Conservation (phyloP, 192 early-diverging fungal species). For the Neocallimastix lanati region DNA sequence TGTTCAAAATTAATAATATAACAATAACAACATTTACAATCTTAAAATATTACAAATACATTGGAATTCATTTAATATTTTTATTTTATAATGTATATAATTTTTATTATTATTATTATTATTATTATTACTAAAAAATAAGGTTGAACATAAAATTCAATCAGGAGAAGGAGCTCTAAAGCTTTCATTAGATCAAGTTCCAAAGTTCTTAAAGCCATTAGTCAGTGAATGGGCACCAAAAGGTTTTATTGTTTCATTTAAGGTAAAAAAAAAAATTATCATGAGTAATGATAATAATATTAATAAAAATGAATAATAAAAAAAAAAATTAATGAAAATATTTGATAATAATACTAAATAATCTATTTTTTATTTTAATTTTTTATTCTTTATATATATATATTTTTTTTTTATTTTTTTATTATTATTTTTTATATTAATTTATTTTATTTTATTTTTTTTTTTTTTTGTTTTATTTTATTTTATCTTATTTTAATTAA, state of each 20-base stretch:
- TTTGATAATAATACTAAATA: too few relatives aligned
- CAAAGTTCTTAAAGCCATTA: slow-evolving; percentile 84
- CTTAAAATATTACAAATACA: too few relatives aligned
- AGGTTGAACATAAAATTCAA: slow-evolving; percentile 93
- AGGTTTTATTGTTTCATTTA: slow-evolving; percentile 94
- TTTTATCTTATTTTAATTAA: too few relatives aligned
- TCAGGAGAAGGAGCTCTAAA: slow-evolving; percentile 68
- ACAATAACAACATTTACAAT: too few relatives aligned
- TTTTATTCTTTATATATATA: too few relatives aligned
- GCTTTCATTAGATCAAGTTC: slow-evolving; percentile 84
- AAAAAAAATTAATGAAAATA: too few relatives aligned
- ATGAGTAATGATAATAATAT: background rate
- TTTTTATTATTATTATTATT: too few relatives aligned
- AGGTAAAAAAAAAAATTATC: slow-evolving; percentile 44
- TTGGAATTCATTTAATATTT: too few relatives aligned
- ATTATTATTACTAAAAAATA: slow-evolving; percentile 1
- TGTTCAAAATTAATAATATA: too few relatives aligned
- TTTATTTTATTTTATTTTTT: background rate
- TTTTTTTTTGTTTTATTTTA: background rate
- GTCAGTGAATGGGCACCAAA: slow-evolving; percentile 80
- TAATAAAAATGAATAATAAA: too few relatives aligned
- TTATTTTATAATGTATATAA: too few relatives aligned
- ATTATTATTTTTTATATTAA: background rate
- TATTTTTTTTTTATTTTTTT: background rate
- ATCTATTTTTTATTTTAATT: too few relatives aligned